Conservation (phyloP, 2,329 filamentous ascomycete genomes). For the Fusarium sp. region DNA sequence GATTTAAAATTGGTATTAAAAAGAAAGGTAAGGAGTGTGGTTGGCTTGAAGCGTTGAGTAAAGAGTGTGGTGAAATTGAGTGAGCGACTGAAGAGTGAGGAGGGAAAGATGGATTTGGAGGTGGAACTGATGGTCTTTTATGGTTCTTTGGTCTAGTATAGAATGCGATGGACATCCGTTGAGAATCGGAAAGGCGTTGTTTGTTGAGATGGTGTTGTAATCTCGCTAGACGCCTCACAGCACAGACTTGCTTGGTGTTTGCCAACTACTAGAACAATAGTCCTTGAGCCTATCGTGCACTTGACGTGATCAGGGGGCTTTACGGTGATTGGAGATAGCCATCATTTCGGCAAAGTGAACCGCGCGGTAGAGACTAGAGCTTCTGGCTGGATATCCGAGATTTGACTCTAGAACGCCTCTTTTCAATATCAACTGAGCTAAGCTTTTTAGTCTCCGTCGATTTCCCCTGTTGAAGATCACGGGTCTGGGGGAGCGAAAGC, state of each 20-base stretch:
- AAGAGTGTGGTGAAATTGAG: slow-evolving; percentile 19
- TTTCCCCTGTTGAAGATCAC: background rate
- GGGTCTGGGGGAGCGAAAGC: background rate
- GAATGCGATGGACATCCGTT: background rate
- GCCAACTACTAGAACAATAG: background rate
- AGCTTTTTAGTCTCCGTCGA: background rate
- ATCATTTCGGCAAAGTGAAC: background rate
- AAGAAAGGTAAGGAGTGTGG: background rate
- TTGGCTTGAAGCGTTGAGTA: slow-evolving; percentile 11
- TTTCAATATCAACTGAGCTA: slow-evolving; percentile 2
- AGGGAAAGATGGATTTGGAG: fast-evolving
- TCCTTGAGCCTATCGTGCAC: background rate
- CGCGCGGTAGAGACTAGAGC: background rate
- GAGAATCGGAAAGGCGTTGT: background rate
- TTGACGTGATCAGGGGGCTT: slow-evolving; percentile 3
- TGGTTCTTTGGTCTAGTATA: background rate
- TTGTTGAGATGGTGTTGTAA: background rate
- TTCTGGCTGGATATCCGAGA: background rate
- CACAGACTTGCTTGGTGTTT: background rate
- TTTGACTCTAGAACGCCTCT: background rate
- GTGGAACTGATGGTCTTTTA: slow-evolving; percentile 17
- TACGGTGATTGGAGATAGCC: background rate
- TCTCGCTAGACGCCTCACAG: slow-evolving; percentile 7
- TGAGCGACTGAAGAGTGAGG: slow-evolving; percentile 26
- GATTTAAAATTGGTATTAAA: background rate